These are phyloP conservation scores for Aureobasidium leucospermi DNA, from an alignment of 2,329 filamentous ascomycete genomes.

Conservation along the genomic window DNA sequence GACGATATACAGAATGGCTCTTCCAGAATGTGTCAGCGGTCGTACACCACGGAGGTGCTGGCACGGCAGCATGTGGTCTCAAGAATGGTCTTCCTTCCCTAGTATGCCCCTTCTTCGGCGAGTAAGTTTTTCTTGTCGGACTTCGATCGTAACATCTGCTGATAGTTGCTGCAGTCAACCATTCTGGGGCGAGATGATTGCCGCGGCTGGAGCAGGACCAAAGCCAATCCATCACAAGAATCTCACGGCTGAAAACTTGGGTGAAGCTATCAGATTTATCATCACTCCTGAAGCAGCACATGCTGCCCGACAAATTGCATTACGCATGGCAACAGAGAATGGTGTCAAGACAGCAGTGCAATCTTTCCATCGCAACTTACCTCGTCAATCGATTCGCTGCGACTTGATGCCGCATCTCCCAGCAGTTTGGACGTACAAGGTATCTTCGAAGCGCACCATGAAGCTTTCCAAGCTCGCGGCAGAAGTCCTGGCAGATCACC, in stretches of 20 bases:
- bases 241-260: slow-evolving; percentile 29
- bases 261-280: slow-evolving; percentile 30
- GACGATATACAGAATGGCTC: slow-evolving; percentile 23
- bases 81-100: slow-evolving; percentile 21
- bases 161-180: slow-evolving; percentile 29
- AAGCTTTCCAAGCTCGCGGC: slow-evolving; percentile 27
- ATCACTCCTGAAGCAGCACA: slow-evolving; percentile 27
- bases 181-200: slow-evolving; percentile 41
- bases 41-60: slow-evolving; percentile 32
- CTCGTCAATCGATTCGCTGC: slow-evolving; percentile 36
- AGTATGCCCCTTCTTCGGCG: slow-evolving; percentile 1
- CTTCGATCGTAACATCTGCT: slow-evolving; percentile 6
- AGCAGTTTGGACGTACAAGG: slow-evolving; percentile 54
- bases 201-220: slow-evolving; percentile 36
- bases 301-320: slow-evolving; percentile 14
- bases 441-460: background rate
- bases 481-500: background rate
- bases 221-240: slow-evolving; percentile 32
- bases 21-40: slow-evolving; percentile 31
- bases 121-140: slow-evolving; percentile 7
- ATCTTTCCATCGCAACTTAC: slow-evolving; percentile 29
- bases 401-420: slow-evolving; percentile 56
- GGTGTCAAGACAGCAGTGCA: slow-evolving; percentile 35
- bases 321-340: slow-evolving; percentile 26
- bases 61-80: slow-evolving; percentile 32